These are phyloP conservation scores for Penicillium sp. DNA, from an alignment of 2,329 filamentous ascomycete species.

Conservation along the genomic window DNA sequence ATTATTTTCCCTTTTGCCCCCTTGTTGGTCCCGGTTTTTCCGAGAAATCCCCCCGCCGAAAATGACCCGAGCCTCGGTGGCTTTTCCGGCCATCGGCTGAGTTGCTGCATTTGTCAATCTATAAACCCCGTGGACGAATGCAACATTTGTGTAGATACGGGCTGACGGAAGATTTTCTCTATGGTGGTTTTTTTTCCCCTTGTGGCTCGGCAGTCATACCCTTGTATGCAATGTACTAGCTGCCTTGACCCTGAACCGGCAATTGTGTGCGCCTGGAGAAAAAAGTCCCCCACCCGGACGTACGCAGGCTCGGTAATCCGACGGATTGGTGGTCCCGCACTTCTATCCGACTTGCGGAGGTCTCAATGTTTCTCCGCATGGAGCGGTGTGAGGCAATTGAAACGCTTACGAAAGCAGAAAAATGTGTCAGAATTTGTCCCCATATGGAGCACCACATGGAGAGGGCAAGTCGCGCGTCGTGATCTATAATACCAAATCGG, in stretches of 20 bases:
- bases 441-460: too few relatives aligned
- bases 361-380: constrained; percentile 18
- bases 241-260: background rate
- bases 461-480: background rate
- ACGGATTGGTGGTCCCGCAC: constrained; percentile 4
- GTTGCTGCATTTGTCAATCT: background rate
- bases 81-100: constrained; percentile 4
- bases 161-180: background rate
- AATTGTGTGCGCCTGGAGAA: background rate
- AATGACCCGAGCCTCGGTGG: constrained; percentile 21
- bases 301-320: constrained; percentile 6
- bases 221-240: background rate
- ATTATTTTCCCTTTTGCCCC: background rate
- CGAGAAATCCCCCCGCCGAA: constrained; percentile 9
- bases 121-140: background rate
- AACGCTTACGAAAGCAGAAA: background rate
- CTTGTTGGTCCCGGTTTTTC: background rate
- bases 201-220: background rate
- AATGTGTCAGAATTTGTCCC: background rate
- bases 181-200: background rate
- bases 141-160: background rate
- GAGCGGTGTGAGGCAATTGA: constrained; percentile 11
- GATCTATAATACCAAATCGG: background rate
- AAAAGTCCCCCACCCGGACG: constrained; percentile 10
- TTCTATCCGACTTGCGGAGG: constrained; percentile 13